A percentile compares a stretch with the other conserved stretches of the same genome.
These are phyloP conservation scores for Aspergillus aculeatus DNA, from an alignment of 2,329 filamentous ascomycete genomes.

Conservation along the genomic window DNA sequence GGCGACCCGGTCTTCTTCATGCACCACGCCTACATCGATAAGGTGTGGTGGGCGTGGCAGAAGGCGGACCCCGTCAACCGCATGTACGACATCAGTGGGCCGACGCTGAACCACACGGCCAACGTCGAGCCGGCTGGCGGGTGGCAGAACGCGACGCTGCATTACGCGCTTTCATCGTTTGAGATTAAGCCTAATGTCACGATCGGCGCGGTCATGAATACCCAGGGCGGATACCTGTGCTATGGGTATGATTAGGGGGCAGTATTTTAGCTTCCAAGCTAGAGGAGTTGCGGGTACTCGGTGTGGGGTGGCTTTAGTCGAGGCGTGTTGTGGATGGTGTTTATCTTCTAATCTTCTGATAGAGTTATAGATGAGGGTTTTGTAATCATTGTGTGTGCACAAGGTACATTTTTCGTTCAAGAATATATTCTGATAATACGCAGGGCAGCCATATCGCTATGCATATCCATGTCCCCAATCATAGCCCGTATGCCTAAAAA, in stretches of 20 bases:
- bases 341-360: too few species aligned
- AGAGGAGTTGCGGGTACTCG: too few species aligned
- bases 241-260: slow-evolving; percentile 4
- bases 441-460: too few species aligned
- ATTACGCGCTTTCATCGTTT: slow-evolving; percentile 7
- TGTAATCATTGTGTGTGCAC: too few species aligned
- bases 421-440: too few species aligned
- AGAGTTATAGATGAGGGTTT: too few species aligned
- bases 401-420: too few species aligned
- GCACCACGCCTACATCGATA: slow-evolving; percentile 11
- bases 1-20: slow-evolving; percentile 13
- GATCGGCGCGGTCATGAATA: slow-evolving; percentile 11
- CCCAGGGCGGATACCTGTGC: slow-evolving; percentile 11
- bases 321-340: too few species aligned
- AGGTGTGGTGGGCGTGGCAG: slow-evolving; percentile 12
- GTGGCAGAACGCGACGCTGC: slow-evolving; percentile 9
- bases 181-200: slow-evolving; percentile 10
- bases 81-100: slow-evolving; percentile 9
- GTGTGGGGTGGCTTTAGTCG: too few species aligned
- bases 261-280: too few species aligned
- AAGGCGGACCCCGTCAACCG: slow-evolving; percentile 7
- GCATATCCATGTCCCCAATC: too few species aligned
- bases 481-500: too few species aligned
- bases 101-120: slow-evolving; percentile 8
- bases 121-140: slow-evolving; percentile 9